Base-by-base conservation (phyloP, 805 yeast genomes). In the Candida morakotiae region DNA sequence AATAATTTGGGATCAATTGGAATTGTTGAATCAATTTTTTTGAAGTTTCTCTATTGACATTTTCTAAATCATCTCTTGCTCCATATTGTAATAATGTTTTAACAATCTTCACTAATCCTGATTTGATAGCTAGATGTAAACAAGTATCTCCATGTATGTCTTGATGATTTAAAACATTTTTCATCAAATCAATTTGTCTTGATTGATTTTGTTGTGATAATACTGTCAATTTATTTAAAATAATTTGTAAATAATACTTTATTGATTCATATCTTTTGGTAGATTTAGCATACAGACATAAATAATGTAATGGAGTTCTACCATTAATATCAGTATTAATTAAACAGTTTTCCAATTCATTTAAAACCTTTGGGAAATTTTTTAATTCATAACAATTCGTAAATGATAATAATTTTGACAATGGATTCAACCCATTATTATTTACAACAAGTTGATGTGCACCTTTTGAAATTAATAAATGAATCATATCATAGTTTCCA, bases 81-180 rank as follows among this genome's bases (percentile, higher is more conserved):
- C 97, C 96, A 39, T 86, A 83, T 44, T 86, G 89, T 35, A 93
- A 59, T 34, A 93, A 69, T 44, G 83, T 86, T 44, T 84, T 87
- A 8, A 84, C 89, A 39, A 93, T 75, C 31, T 83, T 79, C 32
- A 70, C 56, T 35, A 81, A 75, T 7, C 95, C 95, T 7, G 76
- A 62, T 25, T 77, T 68, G 11, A 79, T 76, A 0, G 95, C 88
- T 31, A 91, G 65, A 50, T 87, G 95, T 34, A 88, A 62, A 5
- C 94, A 87, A 0, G 96, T 87, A 48, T 88, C 87, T 4, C 97
- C 97, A 42, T 79, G 71, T 16, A 69, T 71, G 58, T 93, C 98
- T 52, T 78, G 86, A 48, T 81, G 88, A 52, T 87, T 84, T 20
- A 83, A 53, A 28, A 83, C 79, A 37, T 75, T 70, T 25, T 73